These are phyloP conservation scores for Fusarium sp. DNA, from an alignment of 2,329 filamentous ascomycete genomes.

Conservation along the genomic window DNA sequence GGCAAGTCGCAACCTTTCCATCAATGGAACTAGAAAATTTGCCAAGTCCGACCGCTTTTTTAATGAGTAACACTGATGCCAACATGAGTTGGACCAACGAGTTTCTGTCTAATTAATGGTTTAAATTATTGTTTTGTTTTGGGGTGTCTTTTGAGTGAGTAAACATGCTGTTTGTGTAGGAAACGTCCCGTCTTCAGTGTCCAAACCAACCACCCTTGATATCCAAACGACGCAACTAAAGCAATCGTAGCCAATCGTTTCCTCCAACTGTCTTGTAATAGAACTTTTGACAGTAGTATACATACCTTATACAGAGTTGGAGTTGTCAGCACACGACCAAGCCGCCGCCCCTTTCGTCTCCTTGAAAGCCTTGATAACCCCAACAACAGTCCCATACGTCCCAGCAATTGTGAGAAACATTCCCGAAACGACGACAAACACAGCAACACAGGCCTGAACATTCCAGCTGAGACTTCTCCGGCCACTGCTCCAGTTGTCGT, in stretches of 20 bases:
- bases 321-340: conserved; percentile 59
- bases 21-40: conserved; percentile 19
- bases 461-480: conserved; percentile 16
- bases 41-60: conserved; percentile 33
- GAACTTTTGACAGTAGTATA: neutral
- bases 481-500: conserved; percentile 42
- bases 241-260: neutral
- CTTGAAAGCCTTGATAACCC: conserved; percentile 49
- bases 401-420: conserved; percentile 57
- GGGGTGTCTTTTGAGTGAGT: neutral
- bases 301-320: conserved; percentile 41
- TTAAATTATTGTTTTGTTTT: neutral
- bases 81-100: neutral
- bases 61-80: neutral
- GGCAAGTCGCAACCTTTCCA: neutral
- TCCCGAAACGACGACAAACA: conserved; percentile 31
- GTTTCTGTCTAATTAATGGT: neutral
- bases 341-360: conserved; percentile 50
- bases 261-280: neutral
- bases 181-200: neutral
- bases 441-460: conserved; percentile 19
- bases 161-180: neutral
- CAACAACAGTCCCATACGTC: conserved; percentile 58
- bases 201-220: neutral
- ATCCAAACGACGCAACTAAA: neutral